A percentile compares a stretch with the other conserved stretches of the same genome.
These are phyloP conservation scores for Salvia sclarea DNA, from an alignment of 305 asterid species.

Conservation along the genomic window DNA sequence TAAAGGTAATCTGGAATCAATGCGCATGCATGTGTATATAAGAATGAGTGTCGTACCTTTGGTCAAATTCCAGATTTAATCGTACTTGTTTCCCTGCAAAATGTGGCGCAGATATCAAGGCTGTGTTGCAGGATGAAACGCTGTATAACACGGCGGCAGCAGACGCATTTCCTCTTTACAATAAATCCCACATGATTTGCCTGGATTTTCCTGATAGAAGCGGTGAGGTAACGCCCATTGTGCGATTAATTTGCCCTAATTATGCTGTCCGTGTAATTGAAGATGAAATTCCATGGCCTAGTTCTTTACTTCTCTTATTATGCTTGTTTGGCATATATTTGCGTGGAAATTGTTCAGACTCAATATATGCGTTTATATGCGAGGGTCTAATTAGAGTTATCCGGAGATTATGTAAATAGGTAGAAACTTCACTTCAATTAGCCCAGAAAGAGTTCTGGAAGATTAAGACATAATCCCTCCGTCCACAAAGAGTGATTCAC, in stretches of 20 bases:
- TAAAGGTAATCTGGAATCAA: conserved; percentile 54
- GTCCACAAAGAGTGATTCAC: too few species aligned
- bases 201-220: conserved; percentile 83
- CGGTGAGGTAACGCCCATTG: conserved; percentile 73
- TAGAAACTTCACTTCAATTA: conserved; percentile 12
- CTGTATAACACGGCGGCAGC: conserved; percentile 61
- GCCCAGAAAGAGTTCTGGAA: neutral
- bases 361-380: conserved; percentile 6
- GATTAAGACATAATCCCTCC: neutral
- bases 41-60: neutral
- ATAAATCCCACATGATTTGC: conserved; percentile 84
- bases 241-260: conserved; percentile 20
- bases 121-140: conserved; percentile 68
- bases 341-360: neutral
- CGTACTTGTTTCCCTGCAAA: neutral
- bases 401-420: conserved; percentile 18
- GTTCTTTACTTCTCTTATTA: conserved; percentile 16
- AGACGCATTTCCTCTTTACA: conserved; percentile 83
- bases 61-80: conserved; percentile 13
- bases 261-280: conserved; percentile 7
- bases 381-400: conserved; percentile 1
- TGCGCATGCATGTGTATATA: conserved; percentile 5
- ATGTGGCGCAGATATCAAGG: conserved; percentile 61
- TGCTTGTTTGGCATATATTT: neutral
- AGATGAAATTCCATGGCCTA: conserved; percentile 6